Evolutionary conservation across 257 asterid species (phyloP).

Genomic region (Lithospermum erythrorhizon): DNA sequence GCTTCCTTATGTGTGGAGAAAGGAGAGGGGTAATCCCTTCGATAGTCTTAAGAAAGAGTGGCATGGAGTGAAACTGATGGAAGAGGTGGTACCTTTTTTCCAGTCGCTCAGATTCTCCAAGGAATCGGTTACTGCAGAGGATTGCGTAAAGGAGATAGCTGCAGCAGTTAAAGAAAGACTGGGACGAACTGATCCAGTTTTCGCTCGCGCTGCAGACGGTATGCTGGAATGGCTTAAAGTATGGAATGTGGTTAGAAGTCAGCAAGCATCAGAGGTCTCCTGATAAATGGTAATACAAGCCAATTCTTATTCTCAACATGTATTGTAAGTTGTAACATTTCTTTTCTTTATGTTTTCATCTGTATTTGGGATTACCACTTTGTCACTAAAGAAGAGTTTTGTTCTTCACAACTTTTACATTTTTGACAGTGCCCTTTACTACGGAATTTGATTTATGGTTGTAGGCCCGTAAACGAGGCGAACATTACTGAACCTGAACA

Average conservation of each 20-base stretch:
- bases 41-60: constrained; percentile 93
- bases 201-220: constrained; percentile 55
- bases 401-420: too few relatives aligned
- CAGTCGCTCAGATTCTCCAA: constrained; percentile 52
- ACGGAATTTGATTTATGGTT: too few relatives aligned
- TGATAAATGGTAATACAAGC: background rate
- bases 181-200: constrained; percentile 41
- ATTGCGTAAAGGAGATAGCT: constrained; percentile 77
- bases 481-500: too few relatives aligned
- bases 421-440: too few relatives aligned
- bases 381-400: too few relatives aligned
- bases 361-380: too few relatives aligned
- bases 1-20: constrained; percentile 85
- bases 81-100: constrained; percentile 80
- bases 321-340: background rate
- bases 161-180: constrained; percentile 45
- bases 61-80: constrained; percentile 97
- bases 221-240: constrained; percentile 82
- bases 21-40: constrained; percentile 60
- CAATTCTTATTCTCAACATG: background rate
- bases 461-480: too few relatives aligned
- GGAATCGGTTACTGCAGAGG: constrained; percentile 51
- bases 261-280: background rate
- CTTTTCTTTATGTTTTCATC: background rate
- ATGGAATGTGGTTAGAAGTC: constrained; percentile 47